phyloP scores from a whole-genome alignment of 208 protist species.

The Herpetomonas tarakana region DNA sequence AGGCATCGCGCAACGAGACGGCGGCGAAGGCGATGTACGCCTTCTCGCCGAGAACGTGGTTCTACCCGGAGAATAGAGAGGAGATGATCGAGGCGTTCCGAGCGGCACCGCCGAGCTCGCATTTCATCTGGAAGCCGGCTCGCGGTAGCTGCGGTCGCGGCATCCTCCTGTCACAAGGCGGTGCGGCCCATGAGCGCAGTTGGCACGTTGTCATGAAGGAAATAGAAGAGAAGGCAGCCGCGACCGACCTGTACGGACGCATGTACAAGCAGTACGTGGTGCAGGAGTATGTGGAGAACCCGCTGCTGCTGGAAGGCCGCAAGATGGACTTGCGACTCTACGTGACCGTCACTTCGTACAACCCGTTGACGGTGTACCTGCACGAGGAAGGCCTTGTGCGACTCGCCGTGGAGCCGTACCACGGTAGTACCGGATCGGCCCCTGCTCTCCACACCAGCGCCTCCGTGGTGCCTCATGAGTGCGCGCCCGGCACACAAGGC shows the following conservation, averaged over 20 bases:
- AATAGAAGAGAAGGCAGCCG: conserved; percentile 50
- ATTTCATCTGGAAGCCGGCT: conserved; percentile 91
- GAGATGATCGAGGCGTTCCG: conserved; percentile 36
- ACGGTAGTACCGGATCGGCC: not conserved
- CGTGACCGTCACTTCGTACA: conserved; percentile 88
- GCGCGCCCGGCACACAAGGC: not conserved
- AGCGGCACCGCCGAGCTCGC: conserved; percentile 17
- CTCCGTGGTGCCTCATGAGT: not conserved
- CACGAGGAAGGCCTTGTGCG: conserved; percentile 94
- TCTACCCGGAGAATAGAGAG: conserved; percentile 72
- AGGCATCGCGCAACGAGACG: conserved; percentile 1
- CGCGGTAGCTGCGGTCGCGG: conserved; percentile 88
- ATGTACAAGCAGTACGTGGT: conserved; percentile 70
- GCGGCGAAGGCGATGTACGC: conserved; percentile 19
- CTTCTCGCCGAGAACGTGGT: conserved; percentile 80
- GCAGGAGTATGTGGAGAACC: conserved; percentile 93
- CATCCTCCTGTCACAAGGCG: conserved; percentile 71
- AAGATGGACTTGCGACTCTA: conserved; percentile 97
- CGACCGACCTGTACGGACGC: conserved; percentile 10
- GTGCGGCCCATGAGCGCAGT: conserved; percentile 21
- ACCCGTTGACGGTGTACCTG: conserved; percentile 87
- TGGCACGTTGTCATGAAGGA: conserved; percentile 53
- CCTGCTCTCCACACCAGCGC: not conserved
- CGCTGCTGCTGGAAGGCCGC: conserved; percentile 88
- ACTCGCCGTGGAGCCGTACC: conserved; percentile 91